These are phyloP conservation scores for Nakazawaea wickerhamii DNA, from an alignment of 805 yeast species.

Conservation along the genomic window DNA sequence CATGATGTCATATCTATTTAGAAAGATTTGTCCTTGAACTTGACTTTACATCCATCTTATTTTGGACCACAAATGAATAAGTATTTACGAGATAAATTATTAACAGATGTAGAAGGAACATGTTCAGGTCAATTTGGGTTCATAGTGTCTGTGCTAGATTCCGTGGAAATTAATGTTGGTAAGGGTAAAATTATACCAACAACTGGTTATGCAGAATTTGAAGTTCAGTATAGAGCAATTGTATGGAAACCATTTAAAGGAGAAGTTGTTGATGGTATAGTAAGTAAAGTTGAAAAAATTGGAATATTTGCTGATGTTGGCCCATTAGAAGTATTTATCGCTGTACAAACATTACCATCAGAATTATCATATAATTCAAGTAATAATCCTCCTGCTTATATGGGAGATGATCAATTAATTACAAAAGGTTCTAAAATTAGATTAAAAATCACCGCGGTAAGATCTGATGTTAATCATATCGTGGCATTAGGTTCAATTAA, in stretches of 20 bases:
- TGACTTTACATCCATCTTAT: slow-evolving; percentile 94
- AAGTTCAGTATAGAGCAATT: slow-evolving; percentile 91
- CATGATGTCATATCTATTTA: slow-evolving; percentile 16
- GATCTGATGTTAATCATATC: slow-evolving; percentile 95
- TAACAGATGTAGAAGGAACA: slow-evolving; percentile 96
- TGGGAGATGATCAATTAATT: slow-evolving; percentile 89
- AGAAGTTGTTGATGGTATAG: slow-evolving; percentile 96
- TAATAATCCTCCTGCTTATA: slow-evolving; percentile 97
- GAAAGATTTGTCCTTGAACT: slow-evolving; percentile 85
- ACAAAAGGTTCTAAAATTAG: slow-evolving; percentile 93
- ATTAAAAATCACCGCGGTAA: slow-evolving; percentile 92
- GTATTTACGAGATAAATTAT: slow-evolving; percentile 78
- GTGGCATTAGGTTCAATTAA: slow-evolving; percentile 97
- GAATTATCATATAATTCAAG: slow-evolving; percentile 93
- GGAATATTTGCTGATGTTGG: slow-evolving; percentile 99
- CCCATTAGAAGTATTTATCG: slow-evolving; percentile 89
- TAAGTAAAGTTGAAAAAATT: slow-evolving; percentile 87
- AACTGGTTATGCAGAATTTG: slow-evolving; percentile 92
- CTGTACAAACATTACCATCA: slow-evolving; percentile 90
- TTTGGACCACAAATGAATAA: slow-evolving; percentile 98
- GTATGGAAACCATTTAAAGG: slow-evolving; percentile 99
- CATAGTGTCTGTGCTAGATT: slow-evolving; percentile 91
- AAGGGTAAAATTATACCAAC: slow-evolving; percentile 89
- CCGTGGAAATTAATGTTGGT: slow-evolving; percentile 92
- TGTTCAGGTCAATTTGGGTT: slow-evolving; percentile 99